Evolutionary conservation across 768 basidiomycete genomes (phyloP).

Genomic region (Kwoniella dejecticola): DNA sequence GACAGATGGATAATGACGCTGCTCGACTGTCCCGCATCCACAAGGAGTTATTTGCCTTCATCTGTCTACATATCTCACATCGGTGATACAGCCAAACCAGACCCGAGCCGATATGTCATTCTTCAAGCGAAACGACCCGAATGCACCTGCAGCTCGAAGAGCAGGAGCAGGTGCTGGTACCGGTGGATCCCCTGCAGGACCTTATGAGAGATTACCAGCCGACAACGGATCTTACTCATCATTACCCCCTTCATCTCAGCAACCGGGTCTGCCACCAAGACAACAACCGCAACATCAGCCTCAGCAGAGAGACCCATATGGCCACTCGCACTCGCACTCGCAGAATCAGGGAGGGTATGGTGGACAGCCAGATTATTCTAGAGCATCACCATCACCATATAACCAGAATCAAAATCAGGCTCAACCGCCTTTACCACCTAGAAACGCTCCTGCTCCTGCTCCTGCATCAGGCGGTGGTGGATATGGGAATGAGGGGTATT

Average conservation of each 20-base stretch:
- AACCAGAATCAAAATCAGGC: slow-evolving; percentile 4
- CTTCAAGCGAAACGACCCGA: slow-evolving; percentile 49
- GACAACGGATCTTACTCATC: slow-evolving; percentile 37
- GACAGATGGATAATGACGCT: not conserved
- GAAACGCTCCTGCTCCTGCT: too few species aligned
- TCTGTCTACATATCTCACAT: not conserved
- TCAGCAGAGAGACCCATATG: slow-evolving; percentile 21
- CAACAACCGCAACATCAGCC: slow-evolving; percentile 26
- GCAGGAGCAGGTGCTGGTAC: slow-evolving; percentile 16
- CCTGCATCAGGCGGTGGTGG: slow-evolving; percentile 4
- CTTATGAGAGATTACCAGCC: slow-evolving; percentile 46
- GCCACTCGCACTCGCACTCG: too few species aligned
- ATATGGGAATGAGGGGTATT: slow-evolving; percentile 27
- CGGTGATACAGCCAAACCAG: not conserved
- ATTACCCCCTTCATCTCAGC: slow-evolving; percentile 4
- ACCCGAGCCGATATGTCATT: slow-evolving; percentile 39
- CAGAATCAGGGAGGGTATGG: too few species aligned
- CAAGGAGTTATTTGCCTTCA: not conserved
- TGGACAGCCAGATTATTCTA: slow-evolving; percentile 8
- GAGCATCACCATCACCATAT: not conserved
- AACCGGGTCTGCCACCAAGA: slow-evolving; percentile 27
- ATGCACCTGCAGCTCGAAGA: slow-evolving; percentile 45
- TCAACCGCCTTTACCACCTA: slow-evolving; percentile 24
- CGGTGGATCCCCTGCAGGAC: slow-evolving; percentile 15
- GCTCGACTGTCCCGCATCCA: too few species aligned